Evolutionary conservation across 345 rosid species (phyloP), one percentile per base, ranked within the genome.

Genomic region (Eutrema heterophyllum): DNA sequence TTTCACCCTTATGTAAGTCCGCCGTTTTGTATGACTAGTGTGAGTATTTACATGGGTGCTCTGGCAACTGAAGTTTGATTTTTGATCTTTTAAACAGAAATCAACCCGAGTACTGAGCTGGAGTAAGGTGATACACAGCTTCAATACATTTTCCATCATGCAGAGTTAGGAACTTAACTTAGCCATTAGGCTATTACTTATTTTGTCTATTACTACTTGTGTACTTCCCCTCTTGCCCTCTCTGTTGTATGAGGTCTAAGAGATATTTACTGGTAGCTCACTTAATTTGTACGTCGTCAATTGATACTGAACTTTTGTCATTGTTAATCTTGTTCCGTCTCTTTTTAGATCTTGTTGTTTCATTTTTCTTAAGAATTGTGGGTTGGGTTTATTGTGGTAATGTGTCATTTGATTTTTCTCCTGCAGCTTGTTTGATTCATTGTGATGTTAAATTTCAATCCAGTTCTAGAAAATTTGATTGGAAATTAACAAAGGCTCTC

Each of bases 101-200:
- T 48, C 80, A 55, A 70, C 39, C n/a, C 36, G 66, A 40, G 67
- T 64, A 63, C 38, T 76, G 80, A 76, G 80, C 71, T 70, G 80
- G 80, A 76, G 71, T 76, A 36, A 70, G 75, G 80, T 70, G 80
- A 76, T 70, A 61, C 54, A 70, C 80, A 64, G 70, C 80, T 74
- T 69, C 70, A 38, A 54, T 76, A 76, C 79, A 45, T 54, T 76
- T 68, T 76, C 75, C 75, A 55, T 76, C 71, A 76, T 76, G 80
- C 75, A 63, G 75, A 70, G 75, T 76, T 69, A 69, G 80, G 70
- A 76, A 76, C 66, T 76, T 63, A 69, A 55, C 66, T 63, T 71
- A 70, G 67, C 75, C 46, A 46, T 38, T 76, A 69, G 75, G 75
- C 75, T 70, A 10, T 70, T n/a, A 18, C 74, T 4, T 76, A 3